Percentiles rank a stretch among this genome's conserved stretches.
Conservation (phyloP, 768 basidiomycete genomes). For the Tylopilus rubrobrunneus region DNA sequence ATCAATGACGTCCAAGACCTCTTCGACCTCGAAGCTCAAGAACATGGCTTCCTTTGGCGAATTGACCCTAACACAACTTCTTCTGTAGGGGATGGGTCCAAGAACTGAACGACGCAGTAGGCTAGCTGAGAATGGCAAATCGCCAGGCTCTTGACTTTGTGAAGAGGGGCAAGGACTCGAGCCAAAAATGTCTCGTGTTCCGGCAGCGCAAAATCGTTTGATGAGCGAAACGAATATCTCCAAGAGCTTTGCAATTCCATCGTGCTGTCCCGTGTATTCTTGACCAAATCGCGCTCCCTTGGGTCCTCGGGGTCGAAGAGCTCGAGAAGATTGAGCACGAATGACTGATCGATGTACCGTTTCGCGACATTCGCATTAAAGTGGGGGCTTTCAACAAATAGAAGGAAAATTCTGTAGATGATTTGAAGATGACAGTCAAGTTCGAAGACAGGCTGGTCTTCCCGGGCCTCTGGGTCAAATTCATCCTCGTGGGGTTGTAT, state of each 20-base stretch:
- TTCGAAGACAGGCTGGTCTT: constrained; percentile 98
- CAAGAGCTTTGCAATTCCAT: constrained; percentile 96
- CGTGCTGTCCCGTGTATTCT: constrained; percentile 98
- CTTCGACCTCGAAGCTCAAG: constrained; percentile 98
- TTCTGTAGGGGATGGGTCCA: constrained; percentile 86
- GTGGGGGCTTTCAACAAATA: constrained; percentile 95
- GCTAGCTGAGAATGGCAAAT: constrained; percentile 99
- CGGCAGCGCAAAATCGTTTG: constrained; percentile 96
- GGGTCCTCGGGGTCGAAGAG: constrained; percentile 99
- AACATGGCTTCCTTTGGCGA: constrained; percentile 99
- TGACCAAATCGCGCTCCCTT: constrained; percentile 97
- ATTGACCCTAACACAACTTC: constrained; percentile 98
- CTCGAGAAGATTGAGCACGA: constrained; percentile 94
- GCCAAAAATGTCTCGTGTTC: constrained; percentile 99
- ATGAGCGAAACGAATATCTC: constrained; percentile 99
- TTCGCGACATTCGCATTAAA: constrained; percentile 98
- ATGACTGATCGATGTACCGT: constrained; percentile 93
- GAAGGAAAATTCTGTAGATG: constrained; percentile 99
- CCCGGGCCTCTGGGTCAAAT: constrained; percentile 98
- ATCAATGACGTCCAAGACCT: constrained; percentile 97
- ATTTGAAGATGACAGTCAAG: constrained; percentile 99
- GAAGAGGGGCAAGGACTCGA: constrained; percentile 88
- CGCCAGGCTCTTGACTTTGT: constrained; percentile 97
- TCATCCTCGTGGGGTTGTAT: constrained; percentile 99
- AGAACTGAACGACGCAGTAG: constrained; percentile 97